Conservation (phyloP, 352 stramenopile species). For the Nannochloropsis limnetica region DNA sequence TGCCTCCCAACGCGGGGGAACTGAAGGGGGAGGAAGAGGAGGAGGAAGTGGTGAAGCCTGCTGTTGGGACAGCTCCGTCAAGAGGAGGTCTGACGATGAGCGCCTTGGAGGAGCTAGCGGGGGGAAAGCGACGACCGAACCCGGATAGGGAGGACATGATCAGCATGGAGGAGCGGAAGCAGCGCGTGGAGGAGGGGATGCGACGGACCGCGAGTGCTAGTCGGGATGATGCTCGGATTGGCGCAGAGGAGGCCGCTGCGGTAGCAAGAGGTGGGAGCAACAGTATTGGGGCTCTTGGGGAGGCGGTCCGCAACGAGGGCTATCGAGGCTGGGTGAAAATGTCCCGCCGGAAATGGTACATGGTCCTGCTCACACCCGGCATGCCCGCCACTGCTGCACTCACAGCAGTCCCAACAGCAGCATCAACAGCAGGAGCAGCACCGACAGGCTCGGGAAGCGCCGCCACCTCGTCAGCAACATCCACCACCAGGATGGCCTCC, state of each 20-base stretch:
- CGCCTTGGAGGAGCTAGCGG: constrained; percentile 13
- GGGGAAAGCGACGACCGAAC: neutral
- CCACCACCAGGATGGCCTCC: neutral
- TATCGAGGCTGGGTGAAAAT: constrained; percentile 25
- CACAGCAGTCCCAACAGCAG: neutral
- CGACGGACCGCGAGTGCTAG: constrained; percentile 4
- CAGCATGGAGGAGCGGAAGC: constrained; percentile 33
- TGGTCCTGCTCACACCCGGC: neutral
- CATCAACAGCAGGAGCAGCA: neutral
- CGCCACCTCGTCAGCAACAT: neutral
- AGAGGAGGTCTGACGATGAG: neutral
- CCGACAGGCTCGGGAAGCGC: neutral
- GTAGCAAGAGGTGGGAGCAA: neutral
- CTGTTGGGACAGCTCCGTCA: neutral
- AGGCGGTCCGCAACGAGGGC: neutral
- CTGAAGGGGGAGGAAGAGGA: neutral
- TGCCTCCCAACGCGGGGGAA: too few species aligned
- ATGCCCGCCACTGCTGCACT: neutral
- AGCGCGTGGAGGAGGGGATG: constrained; percentile 24
- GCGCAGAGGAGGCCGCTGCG: neutral
- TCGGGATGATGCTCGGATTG: neutral
- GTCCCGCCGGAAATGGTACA: neutral
- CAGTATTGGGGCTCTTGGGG: neutral
- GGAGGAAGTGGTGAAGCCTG: neutral
- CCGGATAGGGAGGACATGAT: constrained; percentile 13